These are phyloP conservation scores for Flueggea neowawraea DNA, from an alignment of 441 rosid species.

Conservation along the genomic window DNA sequence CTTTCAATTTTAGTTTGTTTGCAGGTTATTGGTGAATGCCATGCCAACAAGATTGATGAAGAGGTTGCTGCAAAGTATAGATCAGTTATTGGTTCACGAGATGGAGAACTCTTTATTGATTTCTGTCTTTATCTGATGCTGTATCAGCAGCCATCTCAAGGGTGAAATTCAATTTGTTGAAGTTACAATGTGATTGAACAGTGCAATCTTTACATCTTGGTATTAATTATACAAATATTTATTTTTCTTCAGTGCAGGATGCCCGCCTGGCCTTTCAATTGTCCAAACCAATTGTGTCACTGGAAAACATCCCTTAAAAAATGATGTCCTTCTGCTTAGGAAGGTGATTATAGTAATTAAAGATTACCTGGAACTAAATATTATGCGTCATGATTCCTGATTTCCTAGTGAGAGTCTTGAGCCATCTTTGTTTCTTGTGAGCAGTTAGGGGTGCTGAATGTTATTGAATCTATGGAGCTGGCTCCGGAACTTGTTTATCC, in stretches of 20 bases:
- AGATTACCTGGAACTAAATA: slow-evolving; percentile 8
- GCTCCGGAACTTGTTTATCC: slow-evolving; percentile 80
- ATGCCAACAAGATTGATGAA: slow-evolving; percentile 55
- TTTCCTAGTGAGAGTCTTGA: too few species aligned
- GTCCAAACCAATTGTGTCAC: slow-evolving; percentile 66
- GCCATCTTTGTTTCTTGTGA: slow-evolving; percentile 10
- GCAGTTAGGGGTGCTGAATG: slow-evolving; percentile 93
- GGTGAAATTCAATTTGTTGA: slow-evolving; percentile 42
- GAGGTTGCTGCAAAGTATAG: slow-evolving; percentile 69
- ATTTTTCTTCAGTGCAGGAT: slow-evolving; percentile 63
- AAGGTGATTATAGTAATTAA: slow-evolving; percentile 48
- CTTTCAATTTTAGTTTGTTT: slow-evolving; percentile 21
- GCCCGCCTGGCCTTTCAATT: slow-evolving; percentile 85
- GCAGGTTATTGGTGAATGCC: slow-evolving; percentile 93
- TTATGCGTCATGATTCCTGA: not conserved
- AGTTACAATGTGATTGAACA: slow-evolving; percentile 7
- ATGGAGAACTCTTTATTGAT: slow-evolving; percentile 68
- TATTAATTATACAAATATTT: slow-evolving; percentile 9
- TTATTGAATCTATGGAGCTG: slow-evolving; percentile 74
- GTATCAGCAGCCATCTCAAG: slow-evolving; percentile 70
- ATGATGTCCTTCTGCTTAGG: slow-evolving; percentile 61
- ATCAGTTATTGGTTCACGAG: slow-evolving; percentile 46
- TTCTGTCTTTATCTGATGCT: slow-evolving; percentile 75
- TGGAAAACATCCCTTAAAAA: slow-evolving; percentile 71
- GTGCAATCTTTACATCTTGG: not conserved